Base-by-base conservation (phyloP, 2,329 filamentous ascomycete species). In the Xylariaceae sp. region DNA sequence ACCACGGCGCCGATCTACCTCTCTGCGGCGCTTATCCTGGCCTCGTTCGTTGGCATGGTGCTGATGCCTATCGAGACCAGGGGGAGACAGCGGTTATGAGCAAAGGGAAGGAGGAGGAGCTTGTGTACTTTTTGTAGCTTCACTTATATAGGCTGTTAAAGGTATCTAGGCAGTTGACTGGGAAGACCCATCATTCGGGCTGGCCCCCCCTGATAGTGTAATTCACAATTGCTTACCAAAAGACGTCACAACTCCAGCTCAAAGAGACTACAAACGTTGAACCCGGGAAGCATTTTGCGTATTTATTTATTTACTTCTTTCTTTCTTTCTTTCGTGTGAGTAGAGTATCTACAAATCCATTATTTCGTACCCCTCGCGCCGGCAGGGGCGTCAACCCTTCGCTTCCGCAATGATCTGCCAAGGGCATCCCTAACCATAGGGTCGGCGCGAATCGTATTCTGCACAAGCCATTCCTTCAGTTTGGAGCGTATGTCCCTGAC, bases 391-490 rank as follows among this genome's bases (percentile, higher is more conserved):
- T 85, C 82, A 11, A 76, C 69, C 61, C 86, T 78, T 63, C 83
- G 74, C 66, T 78, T 83, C 68, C 81, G 79, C 54, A 91, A 72
- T 31, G 85, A 84, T 55, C 78, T 80, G 29, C 84, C 84, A 62
- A 96, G 77, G 0, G 91, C 91, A 70, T 89, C 86, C 62, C 85
- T 80, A 6, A 97, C 92, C 72, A 92, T 89, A 0, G 85, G 86
- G 70, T 92, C 88, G 47, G 81, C 83, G 61, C 84, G 80, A 56
- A 95, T 87, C 11, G 86, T 91, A 67, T 95, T 95, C 70, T 95
- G 85, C 49, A 96, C 84, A 62, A 97, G 75, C 80, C 90, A 95
- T 65, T 94, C 89, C 71, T 86, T 88, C 72, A 96, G 81, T 64
- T 87, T 88, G 41, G 79, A 79, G 58, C 84, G 80, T 65, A 95